These are phyloP conservation scores for Mrakia frigida DNA, from an alignment of 768 basidiomycete species.

Conservation along the genomic window DNA sequence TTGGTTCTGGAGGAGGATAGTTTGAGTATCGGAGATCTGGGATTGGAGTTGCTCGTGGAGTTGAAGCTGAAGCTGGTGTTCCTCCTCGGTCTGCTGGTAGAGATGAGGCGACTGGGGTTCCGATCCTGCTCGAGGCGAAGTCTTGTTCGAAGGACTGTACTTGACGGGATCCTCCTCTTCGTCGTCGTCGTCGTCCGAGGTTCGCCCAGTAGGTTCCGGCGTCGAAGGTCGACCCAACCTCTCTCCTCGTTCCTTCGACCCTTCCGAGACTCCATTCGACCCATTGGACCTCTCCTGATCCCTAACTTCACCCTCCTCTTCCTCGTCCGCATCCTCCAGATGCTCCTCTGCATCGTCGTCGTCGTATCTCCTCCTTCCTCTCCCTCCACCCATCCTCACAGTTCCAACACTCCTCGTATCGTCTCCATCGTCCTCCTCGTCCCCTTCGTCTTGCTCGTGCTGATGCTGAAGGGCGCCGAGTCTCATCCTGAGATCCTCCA, in stretches of 20 bases:
- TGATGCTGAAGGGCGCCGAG: conserved; percentile 31
- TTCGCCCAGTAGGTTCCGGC: conserved; percentile 17
- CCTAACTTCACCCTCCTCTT: conserved; percentile 39
- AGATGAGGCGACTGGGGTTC: conserved; percentile 3
- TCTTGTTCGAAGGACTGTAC: conserved; percentile 2
- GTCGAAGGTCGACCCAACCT: conserved; percentile 45
- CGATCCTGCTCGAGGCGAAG: not conserved
- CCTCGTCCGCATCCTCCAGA: conserved; percentile 49
- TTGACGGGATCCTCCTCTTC: conserved; percentile 7
- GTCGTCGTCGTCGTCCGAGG: conserved; percentile 3
- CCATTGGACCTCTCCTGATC: conserved; percentile 18
- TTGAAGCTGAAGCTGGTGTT: not conserved
- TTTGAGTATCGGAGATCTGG: conserved; percentile 32
- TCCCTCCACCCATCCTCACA: conserved; percentile 61
- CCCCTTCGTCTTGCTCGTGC: conserved; percentile 40
- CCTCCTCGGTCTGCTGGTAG: not conserved
- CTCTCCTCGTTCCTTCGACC: conserved; percentile 55
- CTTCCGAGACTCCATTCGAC: conserved; percentile 50
- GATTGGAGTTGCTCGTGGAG: conserved; percentile 16
- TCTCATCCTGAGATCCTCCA: conserved; percentile 59
- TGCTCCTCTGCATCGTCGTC: conserved; percentile 33
- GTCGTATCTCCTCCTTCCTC: conserved; percentile 53
- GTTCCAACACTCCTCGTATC: conserved; percentile 69
- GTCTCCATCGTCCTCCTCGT: conserved; percentile 59
- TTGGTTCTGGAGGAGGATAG: conserved; percentile 45